These are phyloP conservation scores for Apophysomyces trapeziformis DNA, from an alignment of 371 early-diverging fungal genomes.

Conservation along the genomic window DNA sequence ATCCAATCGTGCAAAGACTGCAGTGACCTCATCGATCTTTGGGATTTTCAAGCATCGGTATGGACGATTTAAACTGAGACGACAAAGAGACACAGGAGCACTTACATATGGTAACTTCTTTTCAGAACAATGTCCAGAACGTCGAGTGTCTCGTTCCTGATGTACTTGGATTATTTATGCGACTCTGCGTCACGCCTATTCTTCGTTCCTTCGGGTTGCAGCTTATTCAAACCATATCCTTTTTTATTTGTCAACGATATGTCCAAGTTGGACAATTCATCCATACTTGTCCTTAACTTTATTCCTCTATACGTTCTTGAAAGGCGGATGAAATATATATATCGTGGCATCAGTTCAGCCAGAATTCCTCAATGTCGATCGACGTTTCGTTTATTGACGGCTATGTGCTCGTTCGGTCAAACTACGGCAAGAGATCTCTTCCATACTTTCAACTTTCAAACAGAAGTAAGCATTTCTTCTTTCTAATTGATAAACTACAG, in stretches of 20 bases:
- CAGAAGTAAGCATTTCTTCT: constrained; percentile 30
- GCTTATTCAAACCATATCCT: constrained; percentile 36
- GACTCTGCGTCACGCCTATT: constrained; percentile 48
- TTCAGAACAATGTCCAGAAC: constrained; percentile 42
- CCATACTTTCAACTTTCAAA: constrained; percentile 50
- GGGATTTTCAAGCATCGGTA: constrained; percentile 52
- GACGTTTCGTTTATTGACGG: constrained; percentile 39
- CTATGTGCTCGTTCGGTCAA: constrained; percentile 46
- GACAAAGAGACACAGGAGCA: background rate
- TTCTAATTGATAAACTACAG: too few relatives aligned
- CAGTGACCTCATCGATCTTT: constrained; percentile 39
- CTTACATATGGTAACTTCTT: background rate
- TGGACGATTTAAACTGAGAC: background rate
- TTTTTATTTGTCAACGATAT: background rate
- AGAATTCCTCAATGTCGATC: constrained; percentile 46
- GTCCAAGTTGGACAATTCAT: background rate
- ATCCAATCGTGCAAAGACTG: constrained; percentile 44
- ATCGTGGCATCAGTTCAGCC: constrained; percentile 83
- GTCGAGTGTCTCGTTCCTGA: constrained; percentile 51
- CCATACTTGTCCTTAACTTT: constrained; percentile 5
- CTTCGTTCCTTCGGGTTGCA: constrained; percentile 50
- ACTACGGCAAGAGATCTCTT: constrained; percentile 43
- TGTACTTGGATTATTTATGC: constrained; percentile 44
- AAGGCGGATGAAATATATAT: constrained; percentile 79
- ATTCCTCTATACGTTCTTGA: constrained; percentile 22